A percentile compares a stretch with the other conserved stretches of the same genome.
phyloP scores from a whole-genome alignment of 257 asterid genomes.

The Solanum medicagineum region DNA sequence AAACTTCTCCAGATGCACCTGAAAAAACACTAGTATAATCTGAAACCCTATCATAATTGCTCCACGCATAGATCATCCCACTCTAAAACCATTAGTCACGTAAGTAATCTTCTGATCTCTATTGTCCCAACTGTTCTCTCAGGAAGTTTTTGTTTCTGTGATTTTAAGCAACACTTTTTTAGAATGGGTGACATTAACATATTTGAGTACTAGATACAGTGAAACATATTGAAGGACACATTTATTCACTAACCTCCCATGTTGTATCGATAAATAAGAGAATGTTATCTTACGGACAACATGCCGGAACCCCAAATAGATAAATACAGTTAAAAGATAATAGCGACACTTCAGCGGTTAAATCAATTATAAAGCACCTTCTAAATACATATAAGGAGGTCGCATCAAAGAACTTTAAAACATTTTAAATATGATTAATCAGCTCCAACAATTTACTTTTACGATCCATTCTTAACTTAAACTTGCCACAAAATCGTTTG shows the following conservation, averaged over 20 bases:
- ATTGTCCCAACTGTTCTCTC: background rate
- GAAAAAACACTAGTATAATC: background rate
- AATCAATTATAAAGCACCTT: background rate
- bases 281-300: background rate
- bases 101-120: background rate
- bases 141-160: background rate
- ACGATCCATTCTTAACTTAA: background rate
- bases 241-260: background rate
- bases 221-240: background rate
- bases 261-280: background rate
- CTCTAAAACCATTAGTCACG: background rate
- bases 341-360: background rate
- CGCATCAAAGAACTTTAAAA: background rate
- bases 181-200: background rate
- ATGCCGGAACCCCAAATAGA: background rate
- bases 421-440: background rate
- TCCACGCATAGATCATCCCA: background rate
- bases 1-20: background rate
- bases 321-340: background rate
- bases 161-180: background rate
- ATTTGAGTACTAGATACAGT: background rate
- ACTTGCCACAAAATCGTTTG: background rate
- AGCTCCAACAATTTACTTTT: background rate
- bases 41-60: background rate
- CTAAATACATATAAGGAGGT: background rate